A percentile compares a stretch with the other conserved stretches of the same genome.
These are phyloP conservation scores for Bolboschoenus planiculmis DNA, from an alignment of 176 grass and related monocot genomes.

Conservation along the genomic window DNA sequence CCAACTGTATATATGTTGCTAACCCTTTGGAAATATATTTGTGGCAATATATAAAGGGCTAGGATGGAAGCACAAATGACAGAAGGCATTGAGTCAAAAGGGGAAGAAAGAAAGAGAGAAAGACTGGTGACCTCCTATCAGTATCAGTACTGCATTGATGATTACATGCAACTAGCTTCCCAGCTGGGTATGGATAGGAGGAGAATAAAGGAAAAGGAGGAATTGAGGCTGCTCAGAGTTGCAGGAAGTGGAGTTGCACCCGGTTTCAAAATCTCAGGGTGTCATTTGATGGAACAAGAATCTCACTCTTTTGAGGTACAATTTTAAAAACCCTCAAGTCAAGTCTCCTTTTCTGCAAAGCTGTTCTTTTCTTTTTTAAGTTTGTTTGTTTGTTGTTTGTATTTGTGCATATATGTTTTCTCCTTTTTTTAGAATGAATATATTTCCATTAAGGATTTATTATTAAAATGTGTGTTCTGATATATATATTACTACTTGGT, in stretches of 20 bases:
- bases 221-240: constrained; percentile 55
- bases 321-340: neutral
- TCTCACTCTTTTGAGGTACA: constrained; percentile 82
- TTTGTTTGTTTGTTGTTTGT: neutral
- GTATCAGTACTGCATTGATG: constrained; percentile 52
- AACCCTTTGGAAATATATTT: constrained; percentile 15
- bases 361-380: constrained; percentile 29
- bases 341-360: constrained; percentile 33
- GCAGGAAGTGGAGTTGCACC: constrained; percentile 31
- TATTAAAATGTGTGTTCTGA: neutral
- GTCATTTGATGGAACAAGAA: constrained; percentile 46
- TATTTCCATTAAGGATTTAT: neutral
- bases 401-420: neutral
- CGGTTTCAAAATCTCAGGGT: constrained; percentile 45
- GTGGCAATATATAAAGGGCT: constrained; percentile 36
- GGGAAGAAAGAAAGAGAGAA: constrained; percentile 45
- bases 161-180: constrained; percentile 62
- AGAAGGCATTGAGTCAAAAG: constrained; percentile 50
- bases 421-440: neutral
- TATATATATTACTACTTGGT: neutral
- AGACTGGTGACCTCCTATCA: constrained; percentile 38
- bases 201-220: constrained; percentile 66
- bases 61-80: constrained; percentile 43
- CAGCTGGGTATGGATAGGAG: constrained; percentile 34
- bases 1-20: neutral